A percentile compares a stretch with the other conserved stretches of the same genome.
Conservation (phyloP, 108 stramenopile genomes). For the Pinguiococcus pyrenoidosus region DNA sequence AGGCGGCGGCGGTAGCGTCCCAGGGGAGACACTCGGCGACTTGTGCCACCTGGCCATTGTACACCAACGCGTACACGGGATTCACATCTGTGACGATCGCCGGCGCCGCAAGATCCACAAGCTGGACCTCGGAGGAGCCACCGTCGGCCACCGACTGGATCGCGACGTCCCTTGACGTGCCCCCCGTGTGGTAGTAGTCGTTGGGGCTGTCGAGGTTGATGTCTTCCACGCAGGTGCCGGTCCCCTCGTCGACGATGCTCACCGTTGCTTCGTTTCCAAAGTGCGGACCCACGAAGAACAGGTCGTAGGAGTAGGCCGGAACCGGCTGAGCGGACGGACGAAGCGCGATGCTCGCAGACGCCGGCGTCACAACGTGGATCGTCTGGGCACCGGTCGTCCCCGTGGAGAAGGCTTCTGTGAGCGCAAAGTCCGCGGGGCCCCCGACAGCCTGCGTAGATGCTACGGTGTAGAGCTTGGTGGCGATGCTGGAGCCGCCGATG, state of each 20-base stretch:
- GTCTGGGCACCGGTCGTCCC: not conserved
- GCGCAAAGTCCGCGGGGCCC: not conserved
- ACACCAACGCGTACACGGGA: not conserved
- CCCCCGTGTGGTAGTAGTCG: constrained; percentile 10
- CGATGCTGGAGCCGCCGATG: constrained; percentile 4
- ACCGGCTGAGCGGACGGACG: constrained; percentile 21
- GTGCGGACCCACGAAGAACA: constrained; percentile 50
- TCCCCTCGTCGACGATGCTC: constrained; percentile 33
- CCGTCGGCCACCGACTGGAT: constrained; percentile 5
- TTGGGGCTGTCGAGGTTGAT: constrained; percentile 8
- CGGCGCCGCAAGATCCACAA: too few relatives aligned
- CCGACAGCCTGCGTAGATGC: constrained; percentile 3
- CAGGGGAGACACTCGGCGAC: constrained; percentile 19
- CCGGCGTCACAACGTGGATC: constrained; percentile 1
- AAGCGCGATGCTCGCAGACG: not conserved
- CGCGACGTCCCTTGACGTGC: constrained; percentile 20
- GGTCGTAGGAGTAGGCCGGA: constrained; percentile 56
- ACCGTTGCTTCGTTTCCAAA: constrained; percentile 45
- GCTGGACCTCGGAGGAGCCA: constrained; percentile 16
- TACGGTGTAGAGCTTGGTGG: not conserved
- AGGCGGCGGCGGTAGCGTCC: constrained; percentile 8
- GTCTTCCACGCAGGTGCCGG: constrained; percentile 31
- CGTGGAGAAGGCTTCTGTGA: constrained; percentile 11
- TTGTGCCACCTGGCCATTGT: not conserved
- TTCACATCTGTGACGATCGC: too few relatives aligned